Conservation (phyloP, 306 rosid species). For the Calophaca sinica region DNA sequence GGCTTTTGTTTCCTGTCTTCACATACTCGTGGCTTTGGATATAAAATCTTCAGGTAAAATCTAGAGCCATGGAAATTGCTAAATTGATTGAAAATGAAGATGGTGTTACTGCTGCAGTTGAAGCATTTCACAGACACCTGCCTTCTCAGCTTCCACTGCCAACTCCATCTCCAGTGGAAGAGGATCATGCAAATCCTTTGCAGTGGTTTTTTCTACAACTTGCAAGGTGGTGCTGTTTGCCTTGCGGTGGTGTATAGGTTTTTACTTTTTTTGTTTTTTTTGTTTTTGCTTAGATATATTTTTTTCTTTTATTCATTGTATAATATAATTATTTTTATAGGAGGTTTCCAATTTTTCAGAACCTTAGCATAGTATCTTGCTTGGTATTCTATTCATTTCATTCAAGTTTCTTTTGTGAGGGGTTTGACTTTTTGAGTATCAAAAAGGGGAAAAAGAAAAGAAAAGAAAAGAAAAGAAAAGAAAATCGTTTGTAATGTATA, state of each 20-base stretch:
- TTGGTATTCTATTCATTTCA: constrained; percentile 58
- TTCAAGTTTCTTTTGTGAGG: constrained; percentile 39
- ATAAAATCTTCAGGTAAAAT: constrained; percentile 62
- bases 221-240: constrained; percentile 69
- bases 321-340: not conserved
- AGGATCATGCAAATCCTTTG: constrained; percentile 56
- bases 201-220: constrained; percentile 62
- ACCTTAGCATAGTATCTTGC: constrained; percentile 31
- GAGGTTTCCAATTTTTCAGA: constrained; percentile 6
- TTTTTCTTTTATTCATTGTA: constrained; percentile 31
- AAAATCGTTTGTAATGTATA: too few relatives aligned
- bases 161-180: constrained; percentile 54
- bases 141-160: constrained; percentile 77
- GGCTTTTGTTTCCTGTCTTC: too few relatives aligned
- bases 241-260: constrained; percentile 66
- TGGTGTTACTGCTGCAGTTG: constrained; percentile 82
- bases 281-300: not conserved
- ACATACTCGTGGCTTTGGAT: too few relatives aligned
- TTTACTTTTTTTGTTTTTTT: not conserved
- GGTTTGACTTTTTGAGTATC: not conserved
- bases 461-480: too few relatives aligned
- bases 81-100: constrained; percentile 77
- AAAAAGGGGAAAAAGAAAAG: too few relatives aligned
- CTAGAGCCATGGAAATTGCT: constrained; percentile 64
- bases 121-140: constrained; percentile 79